Base-by-base conservation (phyloP, 257 asterid genomes). In the Marsdenia floribunda region DNA sequence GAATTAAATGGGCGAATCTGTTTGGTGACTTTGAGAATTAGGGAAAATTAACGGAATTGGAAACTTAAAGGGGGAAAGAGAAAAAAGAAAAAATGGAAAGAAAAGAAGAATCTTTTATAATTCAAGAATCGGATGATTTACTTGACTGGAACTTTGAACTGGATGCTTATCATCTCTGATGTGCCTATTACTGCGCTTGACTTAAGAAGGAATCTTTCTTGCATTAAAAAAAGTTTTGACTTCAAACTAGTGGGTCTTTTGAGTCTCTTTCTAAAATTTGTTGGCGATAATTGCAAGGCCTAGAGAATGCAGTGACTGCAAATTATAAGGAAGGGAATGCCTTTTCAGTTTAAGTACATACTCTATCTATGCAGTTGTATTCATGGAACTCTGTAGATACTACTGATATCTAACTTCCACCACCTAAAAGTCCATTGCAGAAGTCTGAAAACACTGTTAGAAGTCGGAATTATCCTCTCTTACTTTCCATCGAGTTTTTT, bases 131-230 rank as follows among this genome's bases (percentile, higher is more conserved):
- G 38, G 70, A 76, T 8, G 24, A 44, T 73, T 24, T 73, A 13
- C 40, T 60, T 9, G 38, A 44, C 19, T 44, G 60, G 35, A 60
- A 59, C 22, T 44, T 29, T 2, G 24, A 26, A 60, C 24, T 22
- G 5, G 44, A 42, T 60, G 59, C 60, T 44, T 13, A 24, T 70
- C 49, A 37, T 50, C 14, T 52, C 6, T 38, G 44, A 57, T 18
- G 74, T 42, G 42, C 50, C 42, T 40, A 4, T 68, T 4, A 68
- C 46, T 29, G n/a, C 52, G 35, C 63, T 46, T 46, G 22, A 37
- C 44, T 12, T 15, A 38, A 59, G 33, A 10, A n/a, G 73, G 77
- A 63, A 73, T 63, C 50, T 33, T 33, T 46, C 46, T 72, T 16
- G 13, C 59, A 54, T 54, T 54, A 54, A 19, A 24, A 15, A 33